Percentiles rank a stretch among this genome's conserved stretches.
These are phyloP conservation scores for Podaxis sp. DNA, from an alignment of 768 basidiomycete genomes.

Conservation along the genomic window DNA sequence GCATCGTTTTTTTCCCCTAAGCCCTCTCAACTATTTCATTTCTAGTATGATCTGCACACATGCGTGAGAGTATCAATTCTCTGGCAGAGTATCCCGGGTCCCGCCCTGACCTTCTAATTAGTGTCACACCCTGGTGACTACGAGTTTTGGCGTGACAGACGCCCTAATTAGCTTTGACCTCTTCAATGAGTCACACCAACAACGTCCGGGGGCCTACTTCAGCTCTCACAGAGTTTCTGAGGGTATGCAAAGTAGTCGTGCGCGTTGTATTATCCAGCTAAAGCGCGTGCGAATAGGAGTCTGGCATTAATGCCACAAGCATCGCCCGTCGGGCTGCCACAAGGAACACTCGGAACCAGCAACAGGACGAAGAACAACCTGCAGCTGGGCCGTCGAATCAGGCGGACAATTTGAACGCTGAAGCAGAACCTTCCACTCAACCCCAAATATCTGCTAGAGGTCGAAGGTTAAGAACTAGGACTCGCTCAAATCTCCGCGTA, in stretches of 20 bases:
- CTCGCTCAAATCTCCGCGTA: conserved; percentile 3
- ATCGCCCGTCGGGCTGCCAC: conserved; percentile 36
- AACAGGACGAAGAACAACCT: conserved; percentile 27
- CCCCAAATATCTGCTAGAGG: conserved; percentile 14
- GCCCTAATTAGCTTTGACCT: conserved; percentile 8
- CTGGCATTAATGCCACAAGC: conserved; percentile 44
- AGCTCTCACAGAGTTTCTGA: conserved; percentile 77
- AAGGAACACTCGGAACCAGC: conserved; percentile 22
- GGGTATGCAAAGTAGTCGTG: conserved; percentile 36
- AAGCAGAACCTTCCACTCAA: conserved; percentile 12
- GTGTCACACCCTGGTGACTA: not conserved
- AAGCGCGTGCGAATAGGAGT: conserved; percentile 25
- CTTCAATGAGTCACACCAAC: conserved; percentile 21
- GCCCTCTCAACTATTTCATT: too few relatives aligned
- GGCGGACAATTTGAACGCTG: not conserved
- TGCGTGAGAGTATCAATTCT: too few relatives aligned
- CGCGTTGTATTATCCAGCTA: not conserved
- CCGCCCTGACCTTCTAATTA: not conserved
- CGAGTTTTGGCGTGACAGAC: not conserved
- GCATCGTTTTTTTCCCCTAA: too few relatives aligned
- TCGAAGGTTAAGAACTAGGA: conserved; percentile 15
- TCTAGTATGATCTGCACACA: too few relatives aligned
- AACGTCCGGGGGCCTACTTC: conserved; percentile 81
- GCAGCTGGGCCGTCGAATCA: conserved; percentile 41
- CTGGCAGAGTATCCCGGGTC: too few relatives aligned